A percentile compares a stretch with the other conserved stretches of the same genome.
Evolutionary conservation across 768 basidiomycete genomes (phyloP).

Genomic region (Tulasnella sp.): DNA sequence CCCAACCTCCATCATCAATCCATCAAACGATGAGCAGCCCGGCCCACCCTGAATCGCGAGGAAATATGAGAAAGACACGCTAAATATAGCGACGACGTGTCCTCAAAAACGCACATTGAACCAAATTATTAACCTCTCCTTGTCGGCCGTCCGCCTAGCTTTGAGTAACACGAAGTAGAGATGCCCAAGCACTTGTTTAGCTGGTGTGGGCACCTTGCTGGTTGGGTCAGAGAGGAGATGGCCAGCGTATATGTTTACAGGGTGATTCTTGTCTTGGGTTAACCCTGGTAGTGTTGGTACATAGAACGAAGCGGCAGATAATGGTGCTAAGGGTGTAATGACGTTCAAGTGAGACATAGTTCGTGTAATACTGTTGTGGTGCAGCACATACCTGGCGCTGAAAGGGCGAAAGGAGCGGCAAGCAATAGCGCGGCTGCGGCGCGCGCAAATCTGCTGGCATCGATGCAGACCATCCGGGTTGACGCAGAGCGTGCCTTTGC

Average conservation of each 20-base stretch:
- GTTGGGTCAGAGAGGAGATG: constrained; percentile 74
- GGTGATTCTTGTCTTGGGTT: constrained; percentile 51
- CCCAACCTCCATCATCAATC: constrained; percentile 96
- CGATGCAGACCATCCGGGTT: neutral
- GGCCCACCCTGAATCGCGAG: constrained; percentile 64
- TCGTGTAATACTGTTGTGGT: neutral
- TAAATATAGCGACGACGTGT: neutral
- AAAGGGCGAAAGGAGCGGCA: constrained; percentile 1
- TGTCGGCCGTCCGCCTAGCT: constrained; percentile 80
- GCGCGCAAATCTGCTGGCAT: constrained; percentile 6
- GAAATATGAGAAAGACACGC: neutral
- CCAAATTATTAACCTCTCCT: constrained; percentile 87
- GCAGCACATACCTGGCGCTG: neutral
- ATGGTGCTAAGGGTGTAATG: neutral
- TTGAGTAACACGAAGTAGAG: constrained; percentile 85
- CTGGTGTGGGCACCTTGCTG: constrained; percentile 34
- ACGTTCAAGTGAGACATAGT: neutral
- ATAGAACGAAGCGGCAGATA: constrained; percentile 68
- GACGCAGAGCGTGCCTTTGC: neutral
- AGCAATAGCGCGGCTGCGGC: neutral
- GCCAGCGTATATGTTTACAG: constrained; percentile 74
- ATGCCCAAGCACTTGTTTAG: constrained; percentile 61
- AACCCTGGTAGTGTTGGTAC: constrained; percentile 67
- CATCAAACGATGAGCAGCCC: constrained; percentile 95
- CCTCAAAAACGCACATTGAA: constrained; percentile 58